Evolutionary conservation across 345 rosid genomes (phyloP), one percentile per base, ranked within the genome.

Genomic region (Syzygium jambos): DNA sequence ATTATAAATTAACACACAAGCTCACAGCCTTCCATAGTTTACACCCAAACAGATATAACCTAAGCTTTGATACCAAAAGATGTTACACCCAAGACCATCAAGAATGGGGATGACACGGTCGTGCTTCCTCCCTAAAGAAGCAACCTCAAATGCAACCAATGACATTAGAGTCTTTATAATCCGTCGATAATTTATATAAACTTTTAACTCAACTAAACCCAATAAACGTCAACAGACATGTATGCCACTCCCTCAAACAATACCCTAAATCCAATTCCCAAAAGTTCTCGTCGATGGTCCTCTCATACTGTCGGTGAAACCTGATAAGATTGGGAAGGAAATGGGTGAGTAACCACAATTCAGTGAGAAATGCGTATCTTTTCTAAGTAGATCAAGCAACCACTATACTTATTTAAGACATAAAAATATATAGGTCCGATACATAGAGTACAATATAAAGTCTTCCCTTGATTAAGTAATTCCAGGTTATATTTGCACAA

Each of bases 31-130:
- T n/a, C n/a, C n/a, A n/a, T n/a, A n/a, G n/a, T n/a, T n/a, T n/a
- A n/a, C n/a, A n/a, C n/a, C n/a, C n/a, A n/a, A n/a, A n/a, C n/a
- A n/a, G n/a, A n/a, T n/a, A n/a, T n/a, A n/a, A n/a, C n/a, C n/a
- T n/a, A n/a, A n/a, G n/a, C n/a, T n/a, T n/a, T n/a, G n/a, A n/a
- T n/a, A n/a, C n/a, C n/a, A n/a, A n/a, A n/a, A n/a, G n/a, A n/a
- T n/a, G n/a, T n/a, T n/a, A n/a, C n/a, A 12, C 63, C 4, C 0
- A 2, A 57, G 23, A 9, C 5, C 63, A 57, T 23, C 63, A 10
- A 57, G 1, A 10, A 57, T 2, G 63, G 5, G 12, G 23, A 57
- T 23, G 14, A 57, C n/a, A 57, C 0, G 1, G n/a, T 6, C 14
- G 0, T 57, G 23, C 63, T 57, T 57, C 29, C 63, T 57, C 14